Base-by-base conservation (phyloP, 257 asterid genomes). In the Linaria vulgaris region DNA sequence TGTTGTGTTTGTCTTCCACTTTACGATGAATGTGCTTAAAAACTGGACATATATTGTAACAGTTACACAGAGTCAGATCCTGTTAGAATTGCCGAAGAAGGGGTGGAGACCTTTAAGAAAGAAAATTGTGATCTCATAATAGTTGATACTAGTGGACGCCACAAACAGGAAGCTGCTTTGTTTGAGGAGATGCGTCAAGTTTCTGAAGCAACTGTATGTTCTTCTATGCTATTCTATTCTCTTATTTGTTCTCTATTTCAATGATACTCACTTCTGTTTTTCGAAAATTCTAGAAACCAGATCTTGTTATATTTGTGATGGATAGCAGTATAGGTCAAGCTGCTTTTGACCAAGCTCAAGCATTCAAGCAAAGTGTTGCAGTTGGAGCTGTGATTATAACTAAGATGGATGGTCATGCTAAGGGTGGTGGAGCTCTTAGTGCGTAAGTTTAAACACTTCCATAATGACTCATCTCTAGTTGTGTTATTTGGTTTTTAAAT, bases 241-340 rank as follows among this genome's bases (percentile, higher is more conserved):
- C 15, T n/a, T 27, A 6, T 56, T 12, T 56, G 39, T 20, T 27
- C 22, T 34, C 12, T 56, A 27, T 53, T 64, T 9, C n/a, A n/a
- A 19, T 58, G 12, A 48, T 59, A 11, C 52, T 59, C 39, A 68
- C 9, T 24, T 45, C 15, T 67, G 47, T 23, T 75, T 41, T 55
- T 24, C n/a, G n/a, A 55, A 62, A 31, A 22, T 74, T 80, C 48
- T 83, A 91, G 98, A 89, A 87, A 83, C 99, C 99, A 65, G 97
- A 90, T 77, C 99, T 90, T 69, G 96, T 90, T 52, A 80, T 94
- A 73, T 94, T 87, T 77, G 99, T 90, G 61, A 94, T 94, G 99
- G 99, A 94, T 79, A 84, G 99, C 83, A 87, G 99, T 73, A 94
- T 94, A 74, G 99, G 99, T 78, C 99, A 94, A 83, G 96, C 96